These are phyloP conservation scores for Emydomyces testavorans DNA, from an alignment of 2,329 filamentous ascomycete species.

Conservation along the genomic window DNA sequence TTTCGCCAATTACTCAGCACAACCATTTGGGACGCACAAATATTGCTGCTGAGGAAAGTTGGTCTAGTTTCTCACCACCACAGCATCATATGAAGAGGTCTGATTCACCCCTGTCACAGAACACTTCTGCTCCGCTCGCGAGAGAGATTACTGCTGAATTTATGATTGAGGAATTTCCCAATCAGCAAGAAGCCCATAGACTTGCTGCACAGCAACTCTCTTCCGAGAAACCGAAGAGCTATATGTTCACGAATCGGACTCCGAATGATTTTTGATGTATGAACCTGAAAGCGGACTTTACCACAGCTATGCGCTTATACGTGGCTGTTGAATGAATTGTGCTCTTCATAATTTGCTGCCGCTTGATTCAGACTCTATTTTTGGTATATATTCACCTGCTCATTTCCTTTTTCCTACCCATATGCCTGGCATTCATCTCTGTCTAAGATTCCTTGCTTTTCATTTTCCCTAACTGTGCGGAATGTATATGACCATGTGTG, in stretches of 20 bases:
- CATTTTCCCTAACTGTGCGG: neutral
- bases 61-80: slow-evolving; percentile 22
- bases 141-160: slow-evolving; percentile 31
- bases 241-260: slow-evolving; percentile 36
- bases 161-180: slow-evolving; percentile 35
- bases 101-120: slow-evolving; percentile 21
- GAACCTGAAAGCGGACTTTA: neutral
- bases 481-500: slow-evolving; percentile 12
- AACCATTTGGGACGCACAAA: slow-evolving; percentile 20
- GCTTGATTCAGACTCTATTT: neutral
- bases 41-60: slow-evolving; percentile 20
- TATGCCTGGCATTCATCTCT: neutral
- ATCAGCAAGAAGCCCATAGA: slow-evolving; percentile 35
- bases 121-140: slow-evolving; percentile 11
- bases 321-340: too few relatives aligned
- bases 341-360: neutral
- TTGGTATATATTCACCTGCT: neutral
- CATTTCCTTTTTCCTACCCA: neutral
- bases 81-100: slow-evolving; percentile 26
- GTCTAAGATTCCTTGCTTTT: neutral
- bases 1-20: slow-evolving; percentile 32
- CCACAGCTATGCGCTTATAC: neutral
- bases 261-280: slow-evolving; percentile 27
- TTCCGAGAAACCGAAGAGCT: slow-evolving; percentile 33
- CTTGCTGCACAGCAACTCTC: slow-evolving; percentile 34